These are phyloP conservation scores for Beauveria sp. DNA, from an alignment of 2,329 filamentous ascomycete genomes.

Conservation along the genomic window DNA sequence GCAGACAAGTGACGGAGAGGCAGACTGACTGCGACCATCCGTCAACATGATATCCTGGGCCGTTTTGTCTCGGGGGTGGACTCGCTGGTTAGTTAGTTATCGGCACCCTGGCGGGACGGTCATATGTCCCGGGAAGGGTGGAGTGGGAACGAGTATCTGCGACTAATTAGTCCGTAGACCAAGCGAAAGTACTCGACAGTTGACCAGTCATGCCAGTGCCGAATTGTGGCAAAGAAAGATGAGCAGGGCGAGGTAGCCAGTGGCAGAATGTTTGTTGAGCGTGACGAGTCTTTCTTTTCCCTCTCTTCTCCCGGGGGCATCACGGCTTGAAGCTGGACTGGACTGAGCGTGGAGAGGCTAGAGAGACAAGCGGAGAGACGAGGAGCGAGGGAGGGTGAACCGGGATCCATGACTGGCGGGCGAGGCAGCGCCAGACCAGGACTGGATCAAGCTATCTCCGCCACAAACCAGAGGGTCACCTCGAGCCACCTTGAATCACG, in stretches of 20 bases:
- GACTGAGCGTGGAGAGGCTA: background rate
- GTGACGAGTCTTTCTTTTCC: background rate
- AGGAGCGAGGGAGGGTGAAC: background rate
- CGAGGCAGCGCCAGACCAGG: background rate
- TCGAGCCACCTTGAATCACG: background rate
- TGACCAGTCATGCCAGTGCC: background rate
- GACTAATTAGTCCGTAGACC: background rate
- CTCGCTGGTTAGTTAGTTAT: background rate
- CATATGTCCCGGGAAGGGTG: constrained; percentile 1
- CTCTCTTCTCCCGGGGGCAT: background rate
- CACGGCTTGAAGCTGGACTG: background rate
- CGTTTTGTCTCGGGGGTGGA: background rate
- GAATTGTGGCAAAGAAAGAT: background rate
- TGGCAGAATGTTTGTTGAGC: background rate
- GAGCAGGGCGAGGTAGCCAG: background rate
- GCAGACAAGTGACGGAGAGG: background rate
- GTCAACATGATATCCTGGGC: background rate
- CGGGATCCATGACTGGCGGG: background rate
- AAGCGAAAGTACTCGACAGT: background rate
- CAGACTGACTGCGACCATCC: background rate
- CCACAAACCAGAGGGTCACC: constrained; percentile 10
- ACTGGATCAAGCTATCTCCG: constrained; percentile 10
- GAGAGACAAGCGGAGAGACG: background rate
- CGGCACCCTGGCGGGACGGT: background rate
- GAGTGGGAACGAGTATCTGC: background rate